A percentile compares a stretch with the other conserved stretches of the same genome.
These are phyloP conservation scores for Pestalotiopsis sp. DNA, from an alignment of 2,329 filamentous ascomycete species.

Conservation along the genomic window DNA sequence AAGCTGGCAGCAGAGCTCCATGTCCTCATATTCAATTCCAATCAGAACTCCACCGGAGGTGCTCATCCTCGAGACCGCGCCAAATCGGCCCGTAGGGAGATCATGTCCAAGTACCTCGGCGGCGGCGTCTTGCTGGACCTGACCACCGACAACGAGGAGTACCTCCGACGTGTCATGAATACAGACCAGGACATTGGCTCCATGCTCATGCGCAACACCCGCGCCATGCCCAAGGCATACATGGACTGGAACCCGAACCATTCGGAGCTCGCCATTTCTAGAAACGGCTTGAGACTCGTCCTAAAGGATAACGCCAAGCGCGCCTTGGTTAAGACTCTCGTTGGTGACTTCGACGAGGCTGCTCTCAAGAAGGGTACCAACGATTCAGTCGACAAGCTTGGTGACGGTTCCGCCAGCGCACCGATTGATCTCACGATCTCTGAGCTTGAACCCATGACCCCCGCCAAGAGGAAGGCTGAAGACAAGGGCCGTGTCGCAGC, in stretches of 20 bases:
- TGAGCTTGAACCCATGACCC: too few relatives aligned
- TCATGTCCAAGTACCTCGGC: not conserved
- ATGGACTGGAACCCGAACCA: not conserved
- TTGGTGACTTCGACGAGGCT: not conserved
- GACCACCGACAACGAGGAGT: not conserved
- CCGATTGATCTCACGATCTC: too few relatives aligned
- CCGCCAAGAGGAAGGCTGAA: too few relatives aligned
- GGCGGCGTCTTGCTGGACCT: not conserved
- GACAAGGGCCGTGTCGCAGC: too few relatives aligned
- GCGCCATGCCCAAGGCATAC: not conserved
- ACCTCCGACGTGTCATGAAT: not conserved
- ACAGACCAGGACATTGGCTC: not conserved
- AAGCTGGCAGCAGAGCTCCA: not conserved
- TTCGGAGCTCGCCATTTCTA: not conserved
- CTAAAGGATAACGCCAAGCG: not conserved
- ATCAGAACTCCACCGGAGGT: not conserved
- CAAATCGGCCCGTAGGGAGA: not conserved
- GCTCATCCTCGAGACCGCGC: not conserved
- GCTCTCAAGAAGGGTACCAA: not conserved
- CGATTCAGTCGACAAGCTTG: not conserved
- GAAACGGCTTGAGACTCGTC: not conserved
- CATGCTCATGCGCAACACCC: not conserved
- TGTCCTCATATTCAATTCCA: not conserved
- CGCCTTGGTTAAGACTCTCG: not conserved
- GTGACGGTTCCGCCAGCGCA: too few relatives aligned